These are phyloP conservation scores for Globisporangium emineosum DNA, from an alignment of 352 stramenopile species.

Conservation along the genomic window DNA sequence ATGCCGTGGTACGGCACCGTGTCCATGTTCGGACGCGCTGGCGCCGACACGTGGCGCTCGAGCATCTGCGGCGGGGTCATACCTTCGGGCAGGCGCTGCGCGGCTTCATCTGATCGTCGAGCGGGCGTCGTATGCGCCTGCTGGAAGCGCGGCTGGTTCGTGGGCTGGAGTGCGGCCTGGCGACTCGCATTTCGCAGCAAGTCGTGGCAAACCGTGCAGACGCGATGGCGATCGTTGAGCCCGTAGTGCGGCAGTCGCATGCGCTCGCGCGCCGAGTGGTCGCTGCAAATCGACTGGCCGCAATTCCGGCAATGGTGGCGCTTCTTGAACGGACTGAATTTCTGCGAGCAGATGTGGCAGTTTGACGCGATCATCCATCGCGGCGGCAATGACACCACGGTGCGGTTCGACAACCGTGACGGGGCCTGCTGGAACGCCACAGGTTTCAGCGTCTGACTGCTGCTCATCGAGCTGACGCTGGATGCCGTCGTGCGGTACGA, in stretches of 20 bases:
- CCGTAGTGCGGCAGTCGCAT: slow-evolving; percentile 83
- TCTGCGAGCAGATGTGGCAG: slow-evolving; percentile 83
- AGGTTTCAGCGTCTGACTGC: slow-evolving; percentile 2
- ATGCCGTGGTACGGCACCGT: slow-evolving; percentile 40
- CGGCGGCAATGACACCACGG: slow-evolving; percentile 64
- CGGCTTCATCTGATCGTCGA: slow-evolving; percentile 57
- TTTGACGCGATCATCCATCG: slow-evolving; percentile 82
- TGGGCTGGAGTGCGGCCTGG: slow-evolving; percentile 24
- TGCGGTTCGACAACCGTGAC: slow-evolving; percentile 27
- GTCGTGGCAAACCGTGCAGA: slow-evolving; percentile 82
- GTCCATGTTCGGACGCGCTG: slow-evolving; percentile 38
- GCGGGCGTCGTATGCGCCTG: slow-evolving; percentile 10
- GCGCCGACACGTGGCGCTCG: slow-evolving; percentile 75
- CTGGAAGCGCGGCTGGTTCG: slow-evolving; percentile 21
- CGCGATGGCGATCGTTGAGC: slow-evolving; percentile 71
- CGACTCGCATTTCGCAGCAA: slow-evolving; percentile 54
- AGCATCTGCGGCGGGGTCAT: slow-evolving; percentile 31
- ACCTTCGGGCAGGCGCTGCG: slow-evolving; percentile 11
- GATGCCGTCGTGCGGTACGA: slow-evolving; percentile 28
- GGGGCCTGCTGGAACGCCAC: slow-evolving; percentile 34
- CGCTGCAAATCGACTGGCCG: slow-evolving; percentile 79
- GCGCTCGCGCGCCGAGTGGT: slow-evolving; percentile 80
- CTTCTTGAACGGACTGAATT: slow-evolving; percentile 80
- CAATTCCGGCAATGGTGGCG: slow-evolving; percentile 88
- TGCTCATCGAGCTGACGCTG: slow-evolving; percentile 13